Base-by-base conservation (phyloP, 148 eudicot genomes). In the Vaccinium corymbosum region DNA sequence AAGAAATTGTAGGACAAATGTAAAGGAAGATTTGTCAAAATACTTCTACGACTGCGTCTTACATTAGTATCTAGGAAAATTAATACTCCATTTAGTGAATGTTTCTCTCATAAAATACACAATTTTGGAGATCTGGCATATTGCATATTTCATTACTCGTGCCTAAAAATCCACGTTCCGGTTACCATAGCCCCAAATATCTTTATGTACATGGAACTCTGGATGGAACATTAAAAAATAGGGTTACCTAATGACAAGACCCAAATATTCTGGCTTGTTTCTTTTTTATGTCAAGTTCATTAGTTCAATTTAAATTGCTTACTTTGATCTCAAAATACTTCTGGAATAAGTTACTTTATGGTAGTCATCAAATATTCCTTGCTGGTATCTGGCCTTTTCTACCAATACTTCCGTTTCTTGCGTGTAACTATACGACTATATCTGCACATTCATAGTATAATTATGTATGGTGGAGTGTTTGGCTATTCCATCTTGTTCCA, bases 331-430 rank as follows among this genome's bases (percentile, higher is more conserved):
- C 25, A 74, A 74, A 42, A 20, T 76, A 4, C 13, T 42, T 3
- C 10, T n/a, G 62, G 53, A 74, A 4, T 83, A 68, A 16, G 62
- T 80, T 42, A 13, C 27, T 12, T 53, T 78, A 90, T 32, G 93
- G 93, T 94, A 85, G 90, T 92, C 82, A 90, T 95, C 87, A 95
- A 95, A 95, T 89, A 94, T 94, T 76, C 97, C 97, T 1, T 94
- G 94, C 93, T 93, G 91, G 92, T 91, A 92, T 84, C 85, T 91
- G 85, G 95, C 97, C 10, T 95, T 92, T 86, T 91, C 5, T 42
- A 90, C 84, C 68, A 62, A 25, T 25, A 32, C 11, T 35, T 32
- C n/a, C 12, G 9, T 79, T 80, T 80, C n/a, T 48, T 14, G 55
- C 12, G n/a, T 15, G 52, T 62, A 25, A 62, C 27, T 32, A 32